Evolutionary conservation across 2,329 filamentous ascomycete species (phyloP), one percentile per base, ranked within the genome.

Genomic region (Lecanicillium sp.): DNA sequence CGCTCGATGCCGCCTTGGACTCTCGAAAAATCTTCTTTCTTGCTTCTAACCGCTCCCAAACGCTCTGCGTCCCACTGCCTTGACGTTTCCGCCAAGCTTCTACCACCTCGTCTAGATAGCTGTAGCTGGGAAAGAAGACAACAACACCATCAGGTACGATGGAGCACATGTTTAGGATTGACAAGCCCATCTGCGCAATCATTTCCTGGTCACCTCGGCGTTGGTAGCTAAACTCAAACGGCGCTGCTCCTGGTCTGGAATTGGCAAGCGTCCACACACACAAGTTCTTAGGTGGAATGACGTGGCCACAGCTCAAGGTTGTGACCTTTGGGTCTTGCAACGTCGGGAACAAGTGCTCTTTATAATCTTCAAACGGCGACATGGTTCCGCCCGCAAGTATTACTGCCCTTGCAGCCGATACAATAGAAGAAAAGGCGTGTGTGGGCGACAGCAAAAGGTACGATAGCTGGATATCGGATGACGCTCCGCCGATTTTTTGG

Each of bases 361-460:
- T 80, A 60, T 95, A 98, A 62, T 96, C 92, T 17, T 82, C 76
- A 67, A 96, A 94, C 0, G 92, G 92, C 3, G 92, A 94, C 92
- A 98, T 96, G 18, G 92, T 98, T 16, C 92, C 92, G 42, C 92
- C 92, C 0, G 89, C 92, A 4, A 98, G 68, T 30, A 98, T 83
- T 4, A 98, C 84, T 2, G 90, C 85, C 42, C 88, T 74, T 1
- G 92, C 87, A 45, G 84, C 80, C 20, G 85, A 79, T 2, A 90
- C 86, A 37, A 96, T 83, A 9, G 89, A 84, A 7, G 83, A 83
- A 59, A 98, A 96, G 48, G 94, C 86, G 51, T 90, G 80, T 0
- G 89, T 89, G 1, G 92, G 90, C 22, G 95, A 92, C 1, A 98
- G 74, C 4, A 98, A 73, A 49, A 95, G 77, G 56, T 95, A 98